Percentiles rank a stretch among this genome's conserved stretches.
Evolutionary conservation across 768 basidiomycete genomes (phyloP).

Genomic region (Phylloporus rhodoxanthus): DNA sequence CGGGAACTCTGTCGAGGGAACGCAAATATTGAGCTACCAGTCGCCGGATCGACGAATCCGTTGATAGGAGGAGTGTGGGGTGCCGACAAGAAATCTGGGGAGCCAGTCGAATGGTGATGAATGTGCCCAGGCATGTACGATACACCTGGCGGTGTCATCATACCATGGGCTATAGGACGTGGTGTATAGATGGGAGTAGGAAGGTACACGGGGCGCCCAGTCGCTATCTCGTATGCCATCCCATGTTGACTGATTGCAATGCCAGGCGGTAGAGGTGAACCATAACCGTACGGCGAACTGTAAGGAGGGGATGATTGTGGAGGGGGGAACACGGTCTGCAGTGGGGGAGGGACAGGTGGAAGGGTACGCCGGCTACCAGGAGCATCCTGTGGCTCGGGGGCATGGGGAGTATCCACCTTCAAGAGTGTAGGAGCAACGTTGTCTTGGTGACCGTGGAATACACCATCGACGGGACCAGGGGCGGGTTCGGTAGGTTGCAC

Average conservation of each 20-base stretch:
- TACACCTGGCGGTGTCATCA: constrained; percentile 42
- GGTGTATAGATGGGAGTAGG: constrained; percentile 63
- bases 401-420: constrained; percentile 25
- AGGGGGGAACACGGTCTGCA: constrained; percentile 40
- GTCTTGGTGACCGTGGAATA: constrained; percentile 28
- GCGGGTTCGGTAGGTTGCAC: constrained; percentile 11
- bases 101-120: constrained; percentile 52
- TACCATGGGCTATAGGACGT: constrained; percentile 56
- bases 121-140: constrained; percentile 59
- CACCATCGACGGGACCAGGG: constrained; percentile 8
- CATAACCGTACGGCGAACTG: constrained; percentile 62
- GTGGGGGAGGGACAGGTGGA: constrained; percentile 37
- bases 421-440: constrained; percentile 21
- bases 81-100: constrained; percentile 58
- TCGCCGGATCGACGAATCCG: constrained; percentile 59
- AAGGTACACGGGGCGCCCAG: constrained; percentile 74
- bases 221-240: constrained; percentile 75
- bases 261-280: constrained; percentile 56
- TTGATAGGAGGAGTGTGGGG: constrained; percentile 58
- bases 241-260: constrained; percentile 70
- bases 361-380: constrained; percentile 23
- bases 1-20: constrained; percentile 68
- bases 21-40: constrained; percentile 66
- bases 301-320: constrained; percentile 51
- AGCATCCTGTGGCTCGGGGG: constrained; percentile 18